phyloP scores from a whole-genome alignment of 169 alveolate genomes.

The Plasmodium vivax region DNA sequence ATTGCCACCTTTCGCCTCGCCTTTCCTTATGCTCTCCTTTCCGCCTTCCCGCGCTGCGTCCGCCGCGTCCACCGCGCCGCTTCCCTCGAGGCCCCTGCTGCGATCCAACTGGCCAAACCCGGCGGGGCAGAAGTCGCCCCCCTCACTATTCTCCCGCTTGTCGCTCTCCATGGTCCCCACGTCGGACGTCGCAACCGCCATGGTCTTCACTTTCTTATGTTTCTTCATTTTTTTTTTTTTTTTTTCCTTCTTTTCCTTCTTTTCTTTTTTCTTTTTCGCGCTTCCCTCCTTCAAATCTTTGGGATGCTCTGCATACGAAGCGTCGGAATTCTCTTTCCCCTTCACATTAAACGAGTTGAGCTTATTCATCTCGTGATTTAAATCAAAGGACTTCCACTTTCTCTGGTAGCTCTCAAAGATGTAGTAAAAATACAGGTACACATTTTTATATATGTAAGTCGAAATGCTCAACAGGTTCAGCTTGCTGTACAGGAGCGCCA shows the following conservation, averaged over 20 bases:
- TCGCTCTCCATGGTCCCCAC: background rate
- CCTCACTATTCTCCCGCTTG: background rate
- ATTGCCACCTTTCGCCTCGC: background rate
- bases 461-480: slow-evolving; percentile 30
- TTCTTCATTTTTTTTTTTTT: background rate
- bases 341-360: slow-evolving; percentile 17
- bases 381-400: slow-evolving; percentile 30
- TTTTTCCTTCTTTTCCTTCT: background rate
- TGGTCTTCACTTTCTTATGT: background rate
- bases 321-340: background rate
- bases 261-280: background rate
- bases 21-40: background rate
- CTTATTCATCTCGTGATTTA: slow-evolving; percentile 34
- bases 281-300: background rate
- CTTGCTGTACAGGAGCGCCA: slow-evolving; percentile 63
- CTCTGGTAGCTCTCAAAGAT: slow-evolving; percentile 62
- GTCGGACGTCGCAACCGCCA: no score
- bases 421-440: slow-evolving; percentile 51
- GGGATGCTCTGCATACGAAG: background rate
- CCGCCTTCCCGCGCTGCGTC: background rate
- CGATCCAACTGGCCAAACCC: background rate
- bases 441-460: slow-evolving; percentile 45
- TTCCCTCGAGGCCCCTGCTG: background rate
- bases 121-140: background rate
- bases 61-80: background rate